A percentile compares a stretch with the other conserved stretches of the same genome.
phyloP scores from a whole-genome alignment of 306 rosid genomes.

The Corylus avellana region DNA sequence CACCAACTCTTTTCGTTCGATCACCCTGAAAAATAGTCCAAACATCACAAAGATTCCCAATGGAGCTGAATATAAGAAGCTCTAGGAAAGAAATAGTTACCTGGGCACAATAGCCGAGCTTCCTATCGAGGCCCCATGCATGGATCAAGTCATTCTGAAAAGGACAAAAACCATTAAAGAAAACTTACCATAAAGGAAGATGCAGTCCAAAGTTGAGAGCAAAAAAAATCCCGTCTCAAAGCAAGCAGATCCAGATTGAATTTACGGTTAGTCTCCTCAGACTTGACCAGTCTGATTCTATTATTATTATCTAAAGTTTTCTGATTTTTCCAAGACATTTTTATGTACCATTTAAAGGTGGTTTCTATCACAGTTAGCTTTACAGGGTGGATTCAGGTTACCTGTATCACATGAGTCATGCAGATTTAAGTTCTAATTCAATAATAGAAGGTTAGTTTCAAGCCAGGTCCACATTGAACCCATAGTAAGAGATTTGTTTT shows the following conservation, averaged over 20 bases:
- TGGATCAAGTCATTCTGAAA: constrained; percentile 93
- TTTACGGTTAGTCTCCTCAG: not conserved
- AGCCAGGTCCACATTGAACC: not conserved
- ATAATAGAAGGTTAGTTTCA: not conserved
- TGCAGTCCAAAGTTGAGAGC: constrained; percentile 10
- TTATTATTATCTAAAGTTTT: not conserved
- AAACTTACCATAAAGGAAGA: constrained; percentile 22
- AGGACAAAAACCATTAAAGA: constrained; percentile 23
- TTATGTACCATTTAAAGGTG: not conserved
- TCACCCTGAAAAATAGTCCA: constrained; percentile 64
- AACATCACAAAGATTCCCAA: constrained; percentile 21
- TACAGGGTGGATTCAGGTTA: not conserved
- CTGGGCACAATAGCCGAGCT: constrained; percentile 93
- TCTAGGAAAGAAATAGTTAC: constrained; percentile 39
- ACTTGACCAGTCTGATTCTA: not conserved
- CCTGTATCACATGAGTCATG: not conserved
- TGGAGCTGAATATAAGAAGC: constrained; percentile 12
- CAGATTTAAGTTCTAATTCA: not conserved
- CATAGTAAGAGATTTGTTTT: too few species aligned
- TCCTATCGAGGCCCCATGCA: constrained; percentile 91
- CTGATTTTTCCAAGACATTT: not conserved
- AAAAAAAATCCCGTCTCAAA: not conserved
- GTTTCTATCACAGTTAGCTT: not conserved
- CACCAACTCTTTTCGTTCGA: constrained; percentile 70
- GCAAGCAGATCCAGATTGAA: constrained; percentile 1